These are phyloP conservation scores for Argentina anserina DNA, from an alignment of 306 rosid genomes.

Conservation along the genomic window DNA sequence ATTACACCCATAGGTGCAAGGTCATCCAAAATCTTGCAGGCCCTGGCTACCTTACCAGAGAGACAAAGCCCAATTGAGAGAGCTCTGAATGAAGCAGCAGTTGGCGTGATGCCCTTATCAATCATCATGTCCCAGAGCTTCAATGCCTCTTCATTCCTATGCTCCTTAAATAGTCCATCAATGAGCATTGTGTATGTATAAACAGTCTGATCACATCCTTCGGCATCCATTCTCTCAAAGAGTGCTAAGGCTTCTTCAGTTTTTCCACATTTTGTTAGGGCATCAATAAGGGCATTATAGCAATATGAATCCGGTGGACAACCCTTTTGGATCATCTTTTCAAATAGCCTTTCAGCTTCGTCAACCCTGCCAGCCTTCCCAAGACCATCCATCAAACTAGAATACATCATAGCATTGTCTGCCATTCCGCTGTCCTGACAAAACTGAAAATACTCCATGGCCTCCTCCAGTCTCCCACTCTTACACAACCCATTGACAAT, in stretches of 20 bases:
- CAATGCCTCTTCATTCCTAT: slow-evolving; percentile 70
- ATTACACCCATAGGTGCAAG: slow-evolving; percentile 80
- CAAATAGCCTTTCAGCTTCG: slow-evolving; percentile 73
- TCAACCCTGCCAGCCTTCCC: slow-evolving; percentile 79
- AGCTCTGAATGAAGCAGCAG: slow-evolving; percentile 77
- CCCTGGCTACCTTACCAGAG: slow-evolving; percentile 78
- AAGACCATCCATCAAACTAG: slow-evolving; percentile 78
- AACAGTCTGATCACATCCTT: slow-evolving; percentile 80
- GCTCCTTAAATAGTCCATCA: slow-evolving; percentile 63
- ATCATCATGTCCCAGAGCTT: slow-evolving; percentile 81
- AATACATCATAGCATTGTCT: slow-evolving; percentile 65
- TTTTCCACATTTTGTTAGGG: slow-evolving; percentile 60
- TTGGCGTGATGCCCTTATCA: slow-evolving; percentile 75
- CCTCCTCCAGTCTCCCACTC: slow-evolving; percentile 78
- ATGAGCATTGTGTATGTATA: slow-evolving; percentile 74
- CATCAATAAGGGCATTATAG: slow-evolving; percentile 70
- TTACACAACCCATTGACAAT: slow-evolving; percentile 76
- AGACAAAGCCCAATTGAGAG: slow-evolving; percentile 80
- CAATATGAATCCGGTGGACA: slow-evolving; percentile 67
- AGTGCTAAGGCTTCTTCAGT: slow-evolving; percentile 56
- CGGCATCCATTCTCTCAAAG: slow-evolving; percentile 61
- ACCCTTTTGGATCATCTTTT: slow-evolving; percentile 63
- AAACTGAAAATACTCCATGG: slow-evolving; percentile 48
- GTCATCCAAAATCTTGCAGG: slow-evolving; percentile 87
- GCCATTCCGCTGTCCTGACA: slow-evolving; percentile 48